Base-by-base conservation (phyloP, 2,329 filamentous ascomycete genomes). In the Colletotrichum somersetense region DNA sequence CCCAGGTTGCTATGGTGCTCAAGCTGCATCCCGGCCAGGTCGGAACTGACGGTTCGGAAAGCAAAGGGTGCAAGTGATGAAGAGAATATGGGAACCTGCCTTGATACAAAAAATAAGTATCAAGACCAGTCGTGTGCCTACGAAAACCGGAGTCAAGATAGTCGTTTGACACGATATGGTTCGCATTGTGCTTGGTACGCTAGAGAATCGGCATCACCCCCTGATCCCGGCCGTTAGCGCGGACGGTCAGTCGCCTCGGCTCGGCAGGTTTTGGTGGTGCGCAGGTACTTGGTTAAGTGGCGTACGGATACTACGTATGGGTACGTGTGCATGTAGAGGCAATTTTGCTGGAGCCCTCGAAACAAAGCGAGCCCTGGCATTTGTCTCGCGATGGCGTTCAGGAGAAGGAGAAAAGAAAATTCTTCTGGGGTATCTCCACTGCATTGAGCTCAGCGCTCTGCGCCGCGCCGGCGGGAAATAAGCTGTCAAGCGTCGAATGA, bases 281-380 rank as follows among this genome's bases (percentile, higher is more conserved):
- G 14, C 16, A 35, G 35, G 35, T 10, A 38, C 35, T 10, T 38
- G 30, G 30, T 3, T 30, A 30, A 30, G 30, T 10, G 35, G 35
- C 35, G 11, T 11, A 11, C 2, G 7, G 35, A 2, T 38, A 38
- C 7, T 38, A 38, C 35, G 1, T 38, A 38, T 38, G 35, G 35
- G 35, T 44, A 44, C 7, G 44, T 18, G 30, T 61, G 69, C 46
- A 72, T 69, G 23, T 69, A 30, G 44, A 64, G 69, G 69, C 52
- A 69, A 72, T 72, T 40, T 68, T 64, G 53, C 55, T 72, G 44
- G 33, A 46, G 20, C 40, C 53, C 69, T 72, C 69, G 66, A 69
- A 72, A 72, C 66, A 69, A 72, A 63, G 65, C 69, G 30, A 72
- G 69, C 65, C 69, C 69, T 68, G 65, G 69, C 59, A 63, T 30